These are phyloP conservation scores for Phytophthora crassamura DNA, from an alignment of 352 stramenopile genomes.

Conservation along the genomic window DNA sequence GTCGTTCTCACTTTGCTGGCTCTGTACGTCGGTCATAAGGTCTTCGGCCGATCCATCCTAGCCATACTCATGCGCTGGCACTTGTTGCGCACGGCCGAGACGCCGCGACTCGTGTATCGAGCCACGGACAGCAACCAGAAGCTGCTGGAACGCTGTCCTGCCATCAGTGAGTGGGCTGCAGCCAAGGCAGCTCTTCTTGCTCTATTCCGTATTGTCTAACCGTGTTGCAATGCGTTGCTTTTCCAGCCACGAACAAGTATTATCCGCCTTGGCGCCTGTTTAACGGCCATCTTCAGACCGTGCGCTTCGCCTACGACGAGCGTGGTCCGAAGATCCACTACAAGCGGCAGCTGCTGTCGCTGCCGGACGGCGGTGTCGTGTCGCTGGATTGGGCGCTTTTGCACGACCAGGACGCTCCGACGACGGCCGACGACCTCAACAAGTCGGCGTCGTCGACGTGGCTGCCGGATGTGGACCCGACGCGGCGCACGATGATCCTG, in stretches of 20 bases:
- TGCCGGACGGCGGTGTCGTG: constrained; percentile 69
- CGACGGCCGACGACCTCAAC: constrained; percentile 19
- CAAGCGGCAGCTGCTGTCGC: constrained; percentile 61
- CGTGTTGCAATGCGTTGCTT: constrained; percentile 3
- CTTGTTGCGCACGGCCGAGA: constrained; percentile 36
- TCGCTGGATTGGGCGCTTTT: constrained; percentile 78
- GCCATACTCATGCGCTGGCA: constrained; percentile 35
- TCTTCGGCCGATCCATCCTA: constrained; percentile 15
- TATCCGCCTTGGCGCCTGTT: constrained; percentile 63
- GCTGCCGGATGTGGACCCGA: constrained; percentile 41
- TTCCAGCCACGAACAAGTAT: constrained; percentile 59
- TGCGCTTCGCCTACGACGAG: constrained; percentile 52
- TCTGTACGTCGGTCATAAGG: constrained; percentile 23
- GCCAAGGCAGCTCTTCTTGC: neutral
- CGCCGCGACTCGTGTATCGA: constrained; percentile 48
- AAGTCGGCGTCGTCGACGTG: constrained; percentile 21
- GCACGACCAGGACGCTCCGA: constrained; percentile 6
- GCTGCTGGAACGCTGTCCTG: constrained; percentile 49
- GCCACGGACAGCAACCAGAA: constrained; percentile 45
- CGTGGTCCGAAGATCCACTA: constrained; percentile 52
- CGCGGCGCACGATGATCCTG: constrained; percentile 57
- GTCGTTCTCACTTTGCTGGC: constrained; percentile 14
- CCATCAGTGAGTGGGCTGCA: constrained; percentile 44
- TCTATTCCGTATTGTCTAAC: constrained; percentile 11
- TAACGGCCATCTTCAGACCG: constrained; percentile 71